Evolutionary conservation across 345 rosid genomes (phyloP), one percentile per base, ranked within the genome.

Genomic region (Cochlearia excelsa): DNA sequence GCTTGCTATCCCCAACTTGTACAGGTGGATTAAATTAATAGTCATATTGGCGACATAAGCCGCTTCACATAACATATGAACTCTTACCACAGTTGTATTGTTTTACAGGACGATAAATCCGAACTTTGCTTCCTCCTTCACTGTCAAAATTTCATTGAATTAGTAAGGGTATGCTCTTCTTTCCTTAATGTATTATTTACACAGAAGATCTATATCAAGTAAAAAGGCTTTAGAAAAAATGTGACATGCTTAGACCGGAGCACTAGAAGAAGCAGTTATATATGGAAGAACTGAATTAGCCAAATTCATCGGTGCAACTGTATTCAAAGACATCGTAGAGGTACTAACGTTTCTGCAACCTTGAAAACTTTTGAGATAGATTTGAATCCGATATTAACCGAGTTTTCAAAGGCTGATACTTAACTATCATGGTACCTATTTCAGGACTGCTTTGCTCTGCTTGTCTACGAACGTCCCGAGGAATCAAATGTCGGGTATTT

Each of bases 91-190:
- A 3, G 11, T 26, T 53, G 62, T 76, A 8, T 56, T 58, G 49
- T 54, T 29, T 16, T 75, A 72, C 89, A 88, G 97, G 86, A 84
- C 64, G 87, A 83, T 61, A 84, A 81, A 77, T 92, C 98, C 57
- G 83, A 82, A 30, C 75, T 82, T 9, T 88, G 94, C 62, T 86
- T 88, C 72, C 84, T 92, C 66, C 84, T 92, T 73, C 89, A 82
- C 77, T 78, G 91, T 78, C 97, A 92, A 75, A 86, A 83, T 57
- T 92, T 92, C 68, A 82, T 88, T n/a, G 98, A 92, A 74, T 75
- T 92, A 54, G 80, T 88, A 50, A 84, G 95, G 95, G 97, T 92
- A 84, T 42, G 27, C 29, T 34, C 40, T 46, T 71, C 43, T 37
- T 16, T 66, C 38, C 59, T 33, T 54, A n/a, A 26, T 23, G 7